Evolutionary conservation across 805 yeast genomes (phyloP).

Genomic region (Yarrowia yakushimensis): DNA sequence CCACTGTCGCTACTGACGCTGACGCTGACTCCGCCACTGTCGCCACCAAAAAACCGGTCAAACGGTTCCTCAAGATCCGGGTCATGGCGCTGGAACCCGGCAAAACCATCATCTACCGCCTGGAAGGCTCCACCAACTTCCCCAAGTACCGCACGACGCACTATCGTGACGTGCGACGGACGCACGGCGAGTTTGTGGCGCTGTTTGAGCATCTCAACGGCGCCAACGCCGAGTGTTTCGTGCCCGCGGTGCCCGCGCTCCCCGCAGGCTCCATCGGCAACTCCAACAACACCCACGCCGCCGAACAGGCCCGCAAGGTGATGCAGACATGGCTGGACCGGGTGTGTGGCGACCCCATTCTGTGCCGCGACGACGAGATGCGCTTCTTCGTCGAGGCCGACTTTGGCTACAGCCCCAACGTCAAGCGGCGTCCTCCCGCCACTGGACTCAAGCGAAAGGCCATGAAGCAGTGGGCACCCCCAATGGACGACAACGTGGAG

Average conservation of each 20-base stretch:
- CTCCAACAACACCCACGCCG: constrained; percentile 37
- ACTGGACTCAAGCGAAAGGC: constrained; percentile 87
- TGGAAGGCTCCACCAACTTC: constrained; percentile 65
- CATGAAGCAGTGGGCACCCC: constrained; percentile 85
- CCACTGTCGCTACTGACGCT: neutral
- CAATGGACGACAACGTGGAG: constrained; percentile 80
- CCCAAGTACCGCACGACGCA: constrained; percentile 69
- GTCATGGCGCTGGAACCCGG: constrained; percentile 48
- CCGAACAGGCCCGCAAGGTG: constrained; percentile 63
- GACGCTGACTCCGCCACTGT: neutral
- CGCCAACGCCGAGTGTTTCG: constrained; percentile 87
- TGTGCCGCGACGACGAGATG: constrained; percentile 83
- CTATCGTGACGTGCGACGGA: constrained; percentile 74
- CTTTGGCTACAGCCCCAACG: constrained; percentile 60
- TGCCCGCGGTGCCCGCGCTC: constrained; percentile 70
- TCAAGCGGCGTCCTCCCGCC: constrained; percentile 61
- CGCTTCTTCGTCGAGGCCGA: constrained; percentile 79
- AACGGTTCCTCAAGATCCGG: constrained; percentile 8
- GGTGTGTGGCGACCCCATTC: constrained; percentile 67
- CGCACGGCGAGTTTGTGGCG: constrained; percentile 70
- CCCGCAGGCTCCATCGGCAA: constrained; percentile 82
- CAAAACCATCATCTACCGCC: constrained; percentile 60
- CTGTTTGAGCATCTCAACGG: constrained; percentile 74
- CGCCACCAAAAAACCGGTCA: neutral
- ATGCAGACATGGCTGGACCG: constrained; percentile 88